These are phyloP conservation scores for Solanum sparsipilum DNA, from an alignment of 257 asterid species.

Conservation along the genomic window DNA sequence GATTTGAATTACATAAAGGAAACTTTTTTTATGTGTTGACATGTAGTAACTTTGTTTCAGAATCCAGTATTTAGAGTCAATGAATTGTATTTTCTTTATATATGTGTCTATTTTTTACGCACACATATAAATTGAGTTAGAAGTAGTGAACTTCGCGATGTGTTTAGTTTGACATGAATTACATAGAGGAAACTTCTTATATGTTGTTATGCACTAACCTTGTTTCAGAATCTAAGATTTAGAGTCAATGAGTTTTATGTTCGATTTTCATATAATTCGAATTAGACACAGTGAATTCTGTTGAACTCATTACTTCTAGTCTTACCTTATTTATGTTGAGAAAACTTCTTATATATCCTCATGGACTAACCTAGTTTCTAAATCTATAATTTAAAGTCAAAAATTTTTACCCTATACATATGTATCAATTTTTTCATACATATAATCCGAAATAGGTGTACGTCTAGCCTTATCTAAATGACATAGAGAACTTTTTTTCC, in stretches of 20 bases:
- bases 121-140: too few species aligned
- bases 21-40: too few species aligned
- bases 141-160: neutral
- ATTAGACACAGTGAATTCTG: fast-evolving
- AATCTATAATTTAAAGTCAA: too few species aligned
- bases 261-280: fast-evolving
- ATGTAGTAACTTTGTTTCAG: too few species aligned
- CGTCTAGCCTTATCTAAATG: too few species aligned
- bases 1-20: too few species aligned
- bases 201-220: neutral
- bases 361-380: too few species aligned
- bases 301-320: neutral
- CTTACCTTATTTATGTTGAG: fast-evolving
- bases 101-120: neutral
- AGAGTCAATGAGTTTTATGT: neutral
- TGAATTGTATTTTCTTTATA: neutral
- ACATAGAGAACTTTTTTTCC: too few species aligned
- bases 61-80: neutral
- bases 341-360: too few species aligned
- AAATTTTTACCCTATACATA: fast-evolving
- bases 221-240: neutral
- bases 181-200: neutral
- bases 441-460: too few species aligned
- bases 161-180: neutral
- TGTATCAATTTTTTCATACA: too few species aligned